Percentiles rank a stretch among this genome's conserved stretches.
phyloP scores from a whole-genome alignment of 768 basidiomycete genomes.

The Royoungia palumana region DNA sequence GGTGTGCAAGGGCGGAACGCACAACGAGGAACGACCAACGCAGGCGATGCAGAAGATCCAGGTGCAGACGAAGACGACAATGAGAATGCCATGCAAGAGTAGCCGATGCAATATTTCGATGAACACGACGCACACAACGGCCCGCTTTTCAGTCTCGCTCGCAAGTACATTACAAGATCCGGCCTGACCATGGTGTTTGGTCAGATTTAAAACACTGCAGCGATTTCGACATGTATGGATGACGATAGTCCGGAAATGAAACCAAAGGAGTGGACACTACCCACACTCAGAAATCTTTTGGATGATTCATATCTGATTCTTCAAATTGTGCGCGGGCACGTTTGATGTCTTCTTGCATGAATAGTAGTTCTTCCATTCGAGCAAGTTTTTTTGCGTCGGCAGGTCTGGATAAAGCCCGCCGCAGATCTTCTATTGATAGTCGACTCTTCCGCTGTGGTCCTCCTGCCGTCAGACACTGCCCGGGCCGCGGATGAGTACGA shows the following conservation, averaged over 20 bases:
- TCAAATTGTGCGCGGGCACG: constrained; percentile 80
- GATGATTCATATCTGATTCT: constrained; percentile 45
- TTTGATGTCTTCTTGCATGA: constrained; percentile 94
- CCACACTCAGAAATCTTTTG: constrained; percentile 42
- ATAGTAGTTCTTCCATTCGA: constrained; percentile 85
- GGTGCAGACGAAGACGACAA: constrained; percentile 33
- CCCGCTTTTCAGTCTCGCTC: background rate
- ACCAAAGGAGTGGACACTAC: background rate
- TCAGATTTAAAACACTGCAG: constrained; percentile 2
- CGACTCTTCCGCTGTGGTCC: constrained; percentile 65
- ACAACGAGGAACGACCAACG: constrained; percentile 20
- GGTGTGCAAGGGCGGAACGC: constrained; percentile 55
- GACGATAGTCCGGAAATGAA: background rate
- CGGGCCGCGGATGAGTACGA: constrained; percentile 9
- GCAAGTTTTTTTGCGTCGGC: constrained; percentile 93
- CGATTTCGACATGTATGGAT: background rate
- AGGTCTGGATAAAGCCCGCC: constrained; percentile 72
- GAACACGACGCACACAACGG: background rate
- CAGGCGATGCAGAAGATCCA: constrained; percentile 23
- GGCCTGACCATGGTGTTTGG: background rate
- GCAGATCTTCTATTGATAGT: constrained; percentile 83
- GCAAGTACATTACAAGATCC: background rate
- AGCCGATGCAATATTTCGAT: constrained; percentile 11
- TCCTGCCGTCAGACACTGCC: constrained; percentile 72
- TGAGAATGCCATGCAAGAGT: constrained; percentile 68